Base-by-base conservation (phyloP, 306 rosid species). In the Delonix regia region DNA sequence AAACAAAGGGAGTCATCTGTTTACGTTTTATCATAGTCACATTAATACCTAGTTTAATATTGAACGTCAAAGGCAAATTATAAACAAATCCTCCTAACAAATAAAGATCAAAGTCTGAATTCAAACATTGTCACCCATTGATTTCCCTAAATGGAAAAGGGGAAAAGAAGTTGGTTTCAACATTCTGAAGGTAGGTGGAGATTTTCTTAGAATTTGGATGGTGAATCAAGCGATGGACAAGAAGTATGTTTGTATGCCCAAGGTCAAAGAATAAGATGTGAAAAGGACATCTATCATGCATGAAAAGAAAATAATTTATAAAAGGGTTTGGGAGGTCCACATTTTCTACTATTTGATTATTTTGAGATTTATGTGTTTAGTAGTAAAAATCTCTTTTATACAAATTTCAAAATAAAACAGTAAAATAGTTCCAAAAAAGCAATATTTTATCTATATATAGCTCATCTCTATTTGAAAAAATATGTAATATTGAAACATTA, bases 151-250 rank as follows among this genome's bases (percentile, higher is more conserved):
- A 30, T 1, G 33, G 33, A 4, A 30, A 30, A 4, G 33, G 12
- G 11, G 13, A 14, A 30, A 52, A 52, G 27, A 19, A 52, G 9
- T 4, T 56, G 16, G 2, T 24, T 57, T 4, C 7, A 48, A 12
- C 22, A 33, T 4, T 1, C 24, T n/a, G 10, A 0, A 45, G 57
- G 59, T 52, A 24, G 59, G 1, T 15, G 4, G 57, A 45, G 28
- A 44, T 21, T 22, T 52, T 69, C 34, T 36, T 57, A 45, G 59
- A 78, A 48, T 74, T 57, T 48, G 42, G 41, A 70, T 39, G 67
- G 4, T 13, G 44, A 60, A 45, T 22, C 4, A 22, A 27, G 8
- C 9, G 21, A 64, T n/a, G 27, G 19, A 49, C 65, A 52, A 49
- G 21, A 67, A 57, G 64, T 57, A 24, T 55, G 9, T 14, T n/a